Evolutionary conservation across 2,329 filamentous ascomycete genomes (phyloP), one percentile per base, ranked within the genome.

Genomic region (Anthostomella pinea): DNA sequence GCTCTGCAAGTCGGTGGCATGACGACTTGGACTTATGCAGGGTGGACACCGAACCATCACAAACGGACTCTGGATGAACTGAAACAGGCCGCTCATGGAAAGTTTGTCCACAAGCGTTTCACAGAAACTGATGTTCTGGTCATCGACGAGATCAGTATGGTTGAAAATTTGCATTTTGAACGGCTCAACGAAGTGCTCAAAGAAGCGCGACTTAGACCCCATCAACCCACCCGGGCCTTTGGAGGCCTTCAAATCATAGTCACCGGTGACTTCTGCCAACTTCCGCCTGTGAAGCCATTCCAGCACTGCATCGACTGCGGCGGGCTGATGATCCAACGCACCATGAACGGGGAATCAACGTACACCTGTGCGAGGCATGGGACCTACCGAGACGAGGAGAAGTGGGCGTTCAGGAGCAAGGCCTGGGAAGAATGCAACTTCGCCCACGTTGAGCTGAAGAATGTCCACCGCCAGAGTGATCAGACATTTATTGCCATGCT

Each of bases 91-190:
- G 63, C 65, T 0, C 54, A 53, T 13, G 48, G 59, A 16, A 60
- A 56, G 8, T 51, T 57, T 2, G 51, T 64, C 1, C 55, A 45
- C 15, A 52, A 61, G 2, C 62, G 70, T 0, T 55, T 79, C 2
- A 49, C 14, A 0, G 20, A 54, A 0, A 77, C 72, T 0, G 65
- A 82, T 32, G 71, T 80, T 1, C 63, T 84, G 2, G 68, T 84
- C 16, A 76, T 84, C 11, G 79, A 84, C 46, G 81, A 84, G 56
- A 75, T 85, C 39, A 79, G 72, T 43, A 84, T 84, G 80, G 66
- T 83, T 0, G 75, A 79, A 32, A 76, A 71, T 35, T 53, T 68
- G 6, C 63, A 71, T 30, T 70, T 80, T 18, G 68, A 75, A 39
- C 67, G 76, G 9, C 56, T 77, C 9, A 72, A 75, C 38, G 53